Percentiles rank a stretch among this genome's conserved stretches.
Conservation (phyloP, 2,329 filamentous ascomycete genomes). For the Alternaria arborescens region DNA sequence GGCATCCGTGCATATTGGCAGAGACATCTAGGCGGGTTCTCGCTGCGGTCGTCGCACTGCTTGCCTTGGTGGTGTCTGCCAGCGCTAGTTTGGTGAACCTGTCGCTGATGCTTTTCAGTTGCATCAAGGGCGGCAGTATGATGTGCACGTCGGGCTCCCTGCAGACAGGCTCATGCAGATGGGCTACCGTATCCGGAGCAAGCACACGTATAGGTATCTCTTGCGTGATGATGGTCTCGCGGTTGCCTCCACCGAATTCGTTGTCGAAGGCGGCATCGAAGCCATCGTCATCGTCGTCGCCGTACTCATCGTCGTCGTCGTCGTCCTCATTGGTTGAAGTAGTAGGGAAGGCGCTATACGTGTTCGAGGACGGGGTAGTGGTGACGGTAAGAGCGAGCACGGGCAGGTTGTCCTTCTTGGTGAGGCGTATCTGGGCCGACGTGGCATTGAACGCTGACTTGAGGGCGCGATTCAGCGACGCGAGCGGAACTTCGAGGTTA, state of each 20-base stretch:
- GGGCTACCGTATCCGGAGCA: constrained; percentile 82
- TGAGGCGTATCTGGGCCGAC: constrained; percentile 85
- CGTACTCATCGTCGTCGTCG: constrained; percentile 35
- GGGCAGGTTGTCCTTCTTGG: constrained; percentile 88
- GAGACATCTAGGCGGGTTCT: constrained; percentile 77
- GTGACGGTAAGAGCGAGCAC: constrained; percentile 90
- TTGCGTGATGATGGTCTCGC: constrained; percentile 92
- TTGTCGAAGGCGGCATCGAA: constrained; percentile 38
- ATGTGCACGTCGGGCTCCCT: constrained; percentile 95
- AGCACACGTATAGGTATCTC: constrained; percentile 95
- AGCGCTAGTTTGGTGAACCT: constrained; percentile 84
- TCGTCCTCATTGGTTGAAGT: constrained; percentile 34
- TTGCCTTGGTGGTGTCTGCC: constrained; percentile 48
- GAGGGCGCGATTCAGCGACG: constrained; percentile 86
- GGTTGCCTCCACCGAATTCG: constrained; percentile 62
- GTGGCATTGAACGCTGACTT: constrained; percentile 84
- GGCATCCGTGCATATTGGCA: constrained; percentile 92
- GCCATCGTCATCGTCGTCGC: constrained; percentile 35
- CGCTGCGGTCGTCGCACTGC: constrained; percentile 40
- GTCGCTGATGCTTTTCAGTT: constrained; percentile 93
- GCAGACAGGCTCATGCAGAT: constrained; percentile 90
- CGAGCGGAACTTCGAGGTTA: constrained; percentile 94
- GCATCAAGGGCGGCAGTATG: constrained; percentile 82
- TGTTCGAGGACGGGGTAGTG: constrained; percentile 68
- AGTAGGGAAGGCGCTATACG: constrained; percentile 50